These are phyloP conservation scores for Fusarium coicis DNA, from an alignment of 2,329 filamentous ascomycete genomes.

Conservation along the genomic window DNA sequence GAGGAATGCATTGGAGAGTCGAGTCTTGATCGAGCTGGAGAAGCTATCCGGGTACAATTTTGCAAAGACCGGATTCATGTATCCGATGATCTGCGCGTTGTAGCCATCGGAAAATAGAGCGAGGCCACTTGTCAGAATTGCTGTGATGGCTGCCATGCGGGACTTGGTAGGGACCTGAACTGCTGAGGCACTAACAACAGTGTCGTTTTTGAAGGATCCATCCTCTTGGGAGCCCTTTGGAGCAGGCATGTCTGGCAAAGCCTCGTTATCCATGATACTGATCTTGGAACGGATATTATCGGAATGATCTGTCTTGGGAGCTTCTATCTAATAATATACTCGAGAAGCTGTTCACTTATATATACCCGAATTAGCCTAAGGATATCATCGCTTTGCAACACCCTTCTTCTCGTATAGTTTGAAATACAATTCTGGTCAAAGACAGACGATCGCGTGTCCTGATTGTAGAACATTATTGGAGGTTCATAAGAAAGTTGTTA, in stretches of 20 bases:
- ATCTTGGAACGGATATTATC: not conserved
- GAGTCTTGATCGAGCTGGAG: not conserved
- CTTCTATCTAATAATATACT: rapidly evolving
- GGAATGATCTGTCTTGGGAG: rapidly evolving
- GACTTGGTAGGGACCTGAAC: not conserved
- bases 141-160: not conserved
- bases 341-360: not conserved
- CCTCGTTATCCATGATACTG: not conserved
- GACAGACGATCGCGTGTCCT: not conserved
- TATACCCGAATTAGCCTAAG: not conserved
- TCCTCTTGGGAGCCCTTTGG: not conserved
- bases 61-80: not conserved
- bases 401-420: no score
- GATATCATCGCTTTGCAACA: no score
- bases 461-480: not conserved
- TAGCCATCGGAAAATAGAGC: not conserved
- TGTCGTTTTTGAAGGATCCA: not conserved
- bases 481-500: rapidly evolving
- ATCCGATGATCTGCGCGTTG: not conserved
- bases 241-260: not conserved
- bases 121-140: not conserved
- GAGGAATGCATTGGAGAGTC: not conserved
- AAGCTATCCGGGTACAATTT: not conserved
- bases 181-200: rapidly evolving
- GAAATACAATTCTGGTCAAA: rapidly evolving